A percentile compares a stretch with the other conserved stretches of the same genome.
Evolutionary conservation across 495 filamentous ascomycete species (phyloP).

Genomic region (Cenococcum geophilum): DNA sequence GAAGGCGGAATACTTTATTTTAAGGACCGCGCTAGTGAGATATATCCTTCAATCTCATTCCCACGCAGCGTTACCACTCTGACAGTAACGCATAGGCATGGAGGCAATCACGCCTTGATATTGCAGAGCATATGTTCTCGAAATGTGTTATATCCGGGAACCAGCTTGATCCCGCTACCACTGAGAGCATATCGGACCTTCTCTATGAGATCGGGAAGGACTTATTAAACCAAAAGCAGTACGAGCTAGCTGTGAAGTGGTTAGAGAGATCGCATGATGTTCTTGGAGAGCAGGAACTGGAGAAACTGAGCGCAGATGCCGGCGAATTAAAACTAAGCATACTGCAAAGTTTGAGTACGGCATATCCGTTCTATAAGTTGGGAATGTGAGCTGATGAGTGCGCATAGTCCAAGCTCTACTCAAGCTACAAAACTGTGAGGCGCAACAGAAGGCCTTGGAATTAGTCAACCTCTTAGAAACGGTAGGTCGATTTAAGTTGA

Average conservation of each 20-base stretch:
- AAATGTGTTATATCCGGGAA: conserved; percentile 45
- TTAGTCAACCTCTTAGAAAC: conserved; percentile 54
- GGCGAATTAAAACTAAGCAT: conserved; percentile 61
- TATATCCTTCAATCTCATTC: background rate
- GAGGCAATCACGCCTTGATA: conserved; percentile 61
- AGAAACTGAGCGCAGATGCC: conserved; percentile 52
- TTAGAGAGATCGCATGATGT: conserved; percentile 61
- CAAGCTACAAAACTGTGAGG: conserved; percentile 41
- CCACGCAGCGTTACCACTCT: conserved; percentile 15
- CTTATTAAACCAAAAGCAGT: conserved; percentile 48
- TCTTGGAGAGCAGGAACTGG: conserved; percentile 51
- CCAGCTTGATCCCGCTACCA: conserved; percentile 45
- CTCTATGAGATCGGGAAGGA: conserved; percentile 67
- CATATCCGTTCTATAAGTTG: background rate
- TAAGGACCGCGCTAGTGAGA: conserved; percentile 61
- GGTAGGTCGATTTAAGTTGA: conserved; percentile 8
- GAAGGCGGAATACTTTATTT: conserved; percentile 60
- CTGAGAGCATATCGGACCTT: conserved; percentile 63
- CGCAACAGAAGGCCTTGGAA: conserved; percentile 49
- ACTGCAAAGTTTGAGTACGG: conserved; percentile 44
- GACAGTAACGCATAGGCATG: conserved; percentile 52
- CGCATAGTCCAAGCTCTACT: conserved; percentile 50
- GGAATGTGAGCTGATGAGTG: conserved; percentile 11
- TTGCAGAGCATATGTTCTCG: conserved; percentile 71
- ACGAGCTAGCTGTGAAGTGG: conserved; percentile 59